These are phyloP conservation scores for Pythium apleroticum DNA, from an alignment of 352 stramenopile genomes.

Conservation along the genomic window DNA sequence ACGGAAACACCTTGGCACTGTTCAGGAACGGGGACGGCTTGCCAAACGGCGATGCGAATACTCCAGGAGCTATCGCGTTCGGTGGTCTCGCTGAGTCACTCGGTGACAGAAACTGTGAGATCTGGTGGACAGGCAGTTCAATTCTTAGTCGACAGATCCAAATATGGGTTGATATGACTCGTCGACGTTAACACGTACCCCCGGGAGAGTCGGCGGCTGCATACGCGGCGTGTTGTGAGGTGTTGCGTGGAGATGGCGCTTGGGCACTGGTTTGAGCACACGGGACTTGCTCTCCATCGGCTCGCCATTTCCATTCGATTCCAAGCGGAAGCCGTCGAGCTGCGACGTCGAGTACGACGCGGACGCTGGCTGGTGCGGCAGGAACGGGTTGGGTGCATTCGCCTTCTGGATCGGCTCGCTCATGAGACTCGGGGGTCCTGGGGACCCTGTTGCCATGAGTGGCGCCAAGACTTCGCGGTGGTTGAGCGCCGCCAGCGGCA, in stretches of 20 bases:
- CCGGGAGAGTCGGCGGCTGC: slow-evolving; percentile 27
- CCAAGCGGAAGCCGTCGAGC: slow-evolving; percentile 26
- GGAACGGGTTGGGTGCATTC: slow-evolving; percentile 8
- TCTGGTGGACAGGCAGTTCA: not conserved
- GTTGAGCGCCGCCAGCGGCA: not conserved
- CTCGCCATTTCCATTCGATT: slow-evolving; percentile 16
- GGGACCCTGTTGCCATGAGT: slow-evolving; percentile 1
- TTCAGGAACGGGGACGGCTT: slow-evolving; percentile 5
- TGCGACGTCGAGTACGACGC: slow-evolving; percentile 24
- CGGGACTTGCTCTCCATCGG: slow-evolving; percentile 38
- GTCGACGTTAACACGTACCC: slow-evolving; percentile 27
- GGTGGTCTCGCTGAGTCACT: slow-evolving; percentile 4
- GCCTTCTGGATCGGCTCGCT: slow-evolving; percentile 22
- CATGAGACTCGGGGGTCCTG: slow-evolving; percentile 12
- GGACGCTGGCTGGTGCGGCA: not conserved
- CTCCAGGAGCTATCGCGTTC: not conserved
- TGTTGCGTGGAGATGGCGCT: slow-evolving; percentile 22
- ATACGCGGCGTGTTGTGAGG: slow-evolving; percentile 23
- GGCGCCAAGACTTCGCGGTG: slow-evolving; percentile 18
- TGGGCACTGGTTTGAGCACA: slow-evolving; percentile 28
- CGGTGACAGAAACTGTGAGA: slow-evolving; percentile 20
- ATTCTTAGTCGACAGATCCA: not conserved
- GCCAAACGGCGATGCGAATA: slow-evolving; percentile 8
- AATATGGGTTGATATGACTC: not conserved
- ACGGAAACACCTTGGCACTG: not conserved